These are phyloP conservation scores for Cyclostephanos invisitatus DNA, from an alignment of 108 stramenopile genomes.

Conservation along the genomic window DNA sequence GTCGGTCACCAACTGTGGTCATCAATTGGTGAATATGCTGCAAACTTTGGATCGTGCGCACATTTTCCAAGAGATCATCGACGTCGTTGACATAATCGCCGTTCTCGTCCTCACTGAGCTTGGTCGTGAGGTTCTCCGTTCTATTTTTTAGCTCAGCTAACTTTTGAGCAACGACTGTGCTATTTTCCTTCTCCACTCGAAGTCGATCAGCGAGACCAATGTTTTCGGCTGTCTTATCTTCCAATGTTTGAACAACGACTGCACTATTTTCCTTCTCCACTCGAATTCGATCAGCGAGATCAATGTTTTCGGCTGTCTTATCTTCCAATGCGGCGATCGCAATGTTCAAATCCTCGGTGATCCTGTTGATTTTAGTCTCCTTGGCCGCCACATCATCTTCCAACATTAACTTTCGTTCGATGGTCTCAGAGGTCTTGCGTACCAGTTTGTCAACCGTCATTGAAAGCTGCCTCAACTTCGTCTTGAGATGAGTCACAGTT, in stretches of 20 bases:
- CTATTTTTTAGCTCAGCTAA: neutral
- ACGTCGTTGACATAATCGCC: neutral
- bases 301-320: neutral
- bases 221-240: neutral
- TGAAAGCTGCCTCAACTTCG: neutral
- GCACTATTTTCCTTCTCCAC: neutral
- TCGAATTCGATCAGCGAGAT: neutral
- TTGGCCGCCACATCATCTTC: slow-evolving; percentile 3
- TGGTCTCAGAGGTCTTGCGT: neutral
- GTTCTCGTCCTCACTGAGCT: neutral
- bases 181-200: neutral
- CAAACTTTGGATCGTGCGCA: slow-evolving; percentile 1
- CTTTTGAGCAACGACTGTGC: neutral
- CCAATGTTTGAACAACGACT: neutral
- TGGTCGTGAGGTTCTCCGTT: slow-evolving; percentile 4
- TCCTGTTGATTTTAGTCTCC: neutral
- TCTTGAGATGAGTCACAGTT: neutral
- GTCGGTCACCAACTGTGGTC: neutral
- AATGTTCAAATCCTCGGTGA: neutral
- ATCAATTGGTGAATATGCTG: neutral
- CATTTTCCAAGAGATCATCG: neutral
- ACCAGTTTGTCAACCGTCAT: neutral
- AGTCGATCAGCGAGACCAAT: neutral
- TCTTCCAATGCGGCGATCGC: neutral
- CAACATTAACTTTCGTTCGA: neutral